These are phyloP conservation scores for Trypanosoma lewisi DNA, from an alignment of 208 protist genomes.

Conservation along the genomic window DNA sequence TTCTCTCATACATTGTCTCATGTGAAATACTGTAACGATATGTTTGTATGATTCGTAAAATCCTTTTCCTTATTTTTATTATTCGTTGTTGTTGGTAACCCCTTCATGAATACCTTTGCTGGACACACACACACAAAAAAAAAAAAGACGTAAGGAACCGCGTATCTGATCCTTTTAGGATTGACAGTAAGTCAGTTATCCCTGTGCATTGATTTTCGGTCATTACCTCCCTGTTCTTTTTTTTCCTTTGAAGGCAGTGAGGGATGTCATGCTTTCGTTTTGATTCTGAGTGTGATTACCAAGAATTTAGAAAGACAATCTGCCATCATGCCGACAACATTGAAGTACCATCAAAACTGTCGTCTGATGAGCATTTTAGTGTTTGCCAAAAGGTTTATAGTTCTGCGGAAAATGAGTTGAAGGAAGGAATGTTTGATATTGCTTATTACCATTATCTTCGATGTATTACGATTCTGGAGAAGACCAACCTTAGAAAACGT, in stretches of 20 bases:
- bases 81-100: too few species aligned
- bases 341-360: constrained; percentile 23
- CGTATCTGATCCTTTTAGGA: too few species aligned
- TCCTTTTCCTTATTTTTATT: too few species aligned
- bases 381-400: constrained; percentile 25
- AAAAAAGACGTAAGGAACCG: too few species aligned
- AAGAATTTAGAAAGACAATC: constrained; percentile 57
- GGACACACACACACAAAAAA: too few species aligned
- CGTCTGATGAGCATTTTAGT: constrained; percentile 20
- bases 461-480: constrained; percentile 53
- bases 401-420: constrained; percentile 22
- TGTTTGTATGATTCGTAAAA: too few species aligned
- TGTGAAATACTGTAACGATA: too few species aligned
- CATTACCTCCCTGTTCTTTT: too few species aligned
- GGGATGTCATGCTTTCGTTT: constrained; percentile 45
- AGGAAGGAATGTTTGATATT: constrained; percentile 27
- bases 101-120: too few species aligned
- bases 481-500: constrained; percentile 25
- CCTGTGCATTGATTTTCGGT: too few species aligned
- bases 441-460: constrained; percentile 52
- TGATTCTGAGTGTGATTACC: constrained; percentile 47
- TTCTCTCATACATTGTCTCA: too few species aligned
- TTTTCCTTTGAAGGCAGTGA: constrained; percentile 10
- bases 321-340: constrained; percentile 44
- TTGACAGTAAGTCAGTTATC: too few species aligned